Conservation (phyloP, 768 basidiomycete genomes). For the Butyriboletus loyo region DNA sequence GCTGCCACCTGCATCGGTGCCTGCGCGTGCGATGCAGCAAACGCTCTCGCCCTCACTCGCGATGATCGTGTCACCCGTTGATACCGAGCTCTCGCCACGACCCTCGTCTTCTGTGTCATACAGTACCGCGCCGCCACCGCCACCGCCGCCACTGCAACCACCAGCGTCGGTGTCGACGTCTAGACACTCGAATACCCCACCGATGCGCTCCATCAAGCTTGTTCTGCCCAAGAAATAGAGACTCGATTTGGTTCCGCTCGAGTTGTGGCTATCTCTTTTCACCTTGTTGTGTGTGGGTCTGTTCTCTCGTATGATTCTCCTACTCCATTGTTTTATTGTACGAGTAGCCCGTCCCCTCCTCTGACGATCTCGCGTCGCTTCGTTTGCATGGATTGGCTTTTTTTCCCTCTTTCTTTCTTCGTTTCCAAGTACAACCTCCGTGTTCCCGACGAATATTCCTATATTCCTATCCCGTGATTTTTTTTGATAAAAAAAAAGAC, state of each 20-base stretch:
- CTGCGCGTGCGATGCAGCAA: constrained; percentile 33
- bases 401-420: not conserved
- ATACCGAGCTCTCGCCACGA: constrained; percentile 33
- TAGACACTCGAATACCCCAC: constrained; percentile 27
- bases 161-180: constrained; percentile 1
- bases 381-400: not conserved
- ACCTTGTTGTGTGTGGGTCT: not conserved
- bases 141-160: constrained; percentile 13
- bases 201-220: constrained; percentile 29
- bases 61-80: constrained; percentile 35
- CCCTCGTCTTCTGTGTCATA: constrained; percentile 27
- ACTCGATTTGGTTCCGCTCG: not conserved
- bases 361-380: not conserved
- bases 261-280: not conserved
- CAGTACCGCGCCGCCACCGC: constrained; percentile 6
- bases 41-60: constrained; percentile 34
- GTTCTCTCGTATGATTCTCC: not conserved
- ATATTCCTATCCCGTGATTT: not conserved
- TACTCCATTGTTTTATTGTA: constrained; percentile 6
- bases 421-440: not conserved
- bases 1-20: constrained; percentile 21
- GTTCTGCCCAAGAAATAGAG: constrained; percentile 31
- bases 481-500: not conserved
- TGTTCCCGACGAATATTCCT: not conserved
- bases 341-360: constrained; percentile 3